Evolutionary conservation across 371 early-diverging fungal genomes (phyloP).

Genomic region (Nematocida major): DNA sequence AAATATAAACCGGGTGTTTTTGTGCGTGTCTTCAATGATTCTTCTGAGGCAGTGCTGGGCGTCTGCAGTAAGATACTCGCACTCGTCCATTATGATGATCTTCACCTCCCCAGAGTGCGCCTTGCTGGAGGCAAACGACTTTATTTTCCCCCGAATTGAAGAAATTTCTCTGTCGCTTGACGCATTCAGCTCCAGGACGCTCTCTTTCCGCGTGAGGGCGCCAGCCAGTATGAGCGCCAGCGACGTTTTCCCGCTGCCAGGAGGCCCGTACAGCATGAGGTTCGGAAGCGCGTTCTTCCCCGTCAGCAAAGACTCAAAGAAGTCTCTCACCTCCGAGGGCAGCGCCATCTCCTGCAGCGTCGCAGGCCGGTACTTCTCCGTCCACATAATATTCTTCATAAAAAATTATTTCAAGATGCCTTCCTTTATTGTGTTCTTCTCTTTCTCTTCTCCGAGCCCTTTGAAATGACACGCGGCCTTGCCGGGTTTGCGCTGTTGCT

Average conservation of each 20-base stretch:
- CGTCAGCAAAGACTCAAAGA: slow-evolving; percentile 39
- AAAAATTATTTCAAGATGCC: slow-evolving; percentile 38
- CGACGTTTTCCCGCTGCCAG: slow-evolving; percentile 96
- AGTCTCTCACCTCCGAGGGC: slow-evolving; percentile 51
- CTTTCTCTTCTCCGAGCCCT: slow-evolving; percentile 55
- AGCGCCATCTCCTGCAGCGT: slow-evolving; percentile 44
- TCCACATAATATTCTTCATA: slow-evolving; percentile 57
- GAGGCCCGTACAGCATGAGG: slow-evolving; percentile 93
- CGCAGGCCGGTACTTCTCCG: slow-evolving; percentile 65
- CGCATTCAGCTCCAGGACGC: slow-evolving; percentile 61
- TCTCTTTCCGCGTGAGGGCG: neutral
- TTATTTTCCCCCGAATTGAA: slow-evolving; percentile 67
- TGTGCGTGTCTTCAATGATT: slow-evolving; percentile 62
- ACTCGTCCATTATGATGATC: slow-evolving; percentile 64
- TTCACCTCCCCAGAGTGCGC: slow-evolving; percentile 41
- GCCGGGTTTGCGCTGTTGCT: slow-evolving; percentile 62
- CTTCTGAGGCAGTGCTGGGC: slow-evolving; percentile 65
- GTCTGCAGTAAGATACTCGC: slow-evolving; percentile 65
- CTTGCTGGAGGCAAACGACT: slow-evolving; percentile 71
- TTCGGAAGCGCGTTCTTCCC: slow-evolving; percentile 71
- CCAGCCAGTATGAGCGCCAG: slow-evolving; percentile 77
- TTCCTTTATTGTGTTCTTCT: slow-evolving; percentile 52
- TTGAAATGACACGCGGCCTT: slow-evolving; percentile 60
- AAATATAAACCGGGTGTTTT: slow-evolving; percentile 64
- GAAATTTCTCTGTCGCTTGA: slow-evolving; percentile 64